Evolutionary conservation across 129 eudicot species (phyloP), one percentile per base, ranked within the genome.

Genomic region (Lactuca saligna): DNA sequence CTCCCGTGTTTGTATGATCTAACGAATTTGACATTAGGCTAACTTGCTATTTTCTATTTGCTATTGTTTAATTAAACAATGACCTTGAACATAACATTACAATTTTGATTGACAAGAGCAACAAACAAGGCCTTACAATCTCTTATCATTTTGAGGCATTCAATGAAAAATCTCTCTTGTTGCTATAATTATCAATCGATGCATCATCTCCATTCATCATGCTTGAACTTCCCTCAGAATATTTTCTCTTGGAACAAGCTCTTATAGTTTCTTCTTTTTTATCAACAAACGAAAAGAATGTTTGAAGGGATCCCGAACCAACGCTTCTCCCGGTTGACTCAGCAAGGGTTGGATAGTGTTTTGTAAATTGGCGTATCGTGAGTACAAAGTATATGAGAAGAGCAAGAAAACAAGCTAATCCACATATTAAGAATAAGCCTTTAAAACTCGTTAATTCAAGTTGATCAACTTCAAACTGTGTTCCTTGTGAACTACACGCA

Each of bases 351-450:
- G 71, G 11, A 10, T 56, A 31, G 50, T 50, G 75, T 13, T 69
- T 79, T 16, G 48, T 60, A 68, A 75, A 81, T 6, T 81, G 73
- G 16, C 66, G 63, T 17, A 79, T 53, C n/a, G 78, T 54, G 6
- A 34, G 20, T 25, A 33, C n/a, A 46, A 87, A 74, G 55, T 81
- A 77, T 14, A 87, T 16, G 4, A 81, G 9, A 35, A 87, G 85
- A 14, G 95, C 82, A 7, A 84, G 34, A 14, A 71, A 25, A 63
- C 87, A 87, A 6, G 89, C 87, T 4, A 71, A 5, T 14, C 87
- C 95, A 57, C 82, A 84, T 44, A 84, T 51, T 54, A 75, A n/a
- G 32, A 81, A 84, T 3, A 87, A 82, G 29, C 95, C 95, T 29
- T 65, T 50, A 66, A 87, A 87, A 76, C 89, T 84, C 32, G 58